Evolutionary conservation across 2,329 filamentous ascomycete species (phyloP).

Genomic region (Thermochaetoides dissita): DNA sequence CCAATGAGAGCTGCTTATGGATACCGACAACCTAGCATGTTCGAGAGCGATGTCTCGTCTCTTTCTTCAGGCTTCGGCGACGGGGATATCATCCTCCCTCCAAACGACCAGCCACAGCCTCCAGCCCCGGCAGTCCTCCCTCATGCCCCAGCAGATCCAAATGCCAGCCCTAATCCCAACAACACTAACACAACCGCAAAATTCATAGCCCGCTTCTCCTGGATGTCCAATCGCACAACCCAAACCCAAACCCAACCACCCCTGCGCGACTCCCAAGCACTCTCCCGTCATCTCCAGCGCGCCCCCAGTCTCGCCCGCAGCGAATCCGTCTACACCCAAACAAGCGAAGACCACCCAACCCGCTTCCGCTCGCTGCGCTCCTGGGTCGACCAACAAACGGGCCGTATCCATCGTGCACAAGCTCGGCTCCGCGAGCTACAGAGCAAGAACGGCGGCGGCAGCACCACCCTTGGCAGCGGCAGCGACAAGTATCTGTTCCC

Average conservation of each 20-base stretch:
- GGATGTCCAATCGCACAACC: slow-evolving; percentile 17
- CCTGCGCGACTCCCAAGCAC: not conserved
- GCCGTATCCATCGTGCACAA: slow-evolving; percentile 32
- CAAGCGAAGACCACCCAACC: slow-evolving; percentile 39
- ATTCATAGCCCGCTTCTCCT: slow-evolving; percentile 21
- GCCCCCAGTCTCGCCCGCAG: slow-evolving; percentile 19
- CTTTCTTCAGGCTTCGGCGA: slow-evolving; percentile 53
- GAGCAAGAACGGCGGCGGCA: slow-evolving; percentile 16
- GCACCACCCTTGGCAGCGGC: slow-evolving; percentile 22
- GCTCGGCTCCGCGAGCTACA: slow-evolving; percentile 20
- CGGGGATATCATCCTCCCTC: slow-evolving; percentile 37
- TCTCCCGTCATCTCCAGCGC: not conserved
- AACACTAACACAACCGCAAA: slow-evolving; percentile 8
- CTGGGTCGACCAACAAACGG: slow-evolving; percentile 52
- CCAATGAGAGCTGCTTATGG: slow-evolving; percentile 18
- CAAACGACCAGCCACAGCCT: slow-evolving; percentile 10
- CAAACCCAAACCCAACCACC: not conserved
- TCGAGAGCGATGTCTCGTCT: slow-evolving; percentile 39
- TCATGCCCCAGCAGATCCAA: slow-evolving; percentile 1
- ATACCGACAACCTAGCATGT: slow-evolving; percentile 24
- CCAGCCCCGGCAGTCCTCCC: slow-evolving; percentile 2
- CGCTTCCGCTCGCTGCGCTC: slow-evolving; percentile 45
- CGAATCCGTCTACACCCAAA: slow-evolving; percentile 38
- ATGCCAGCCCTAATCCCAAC: not conserved
- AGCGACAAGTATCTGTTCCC: slow-evolving; percentile 17